These are phyloP conservation scores for Daedalea quercina DNA, from an alignment of 768 basidiomycete species.

Conservation along the genomic window DNA sequence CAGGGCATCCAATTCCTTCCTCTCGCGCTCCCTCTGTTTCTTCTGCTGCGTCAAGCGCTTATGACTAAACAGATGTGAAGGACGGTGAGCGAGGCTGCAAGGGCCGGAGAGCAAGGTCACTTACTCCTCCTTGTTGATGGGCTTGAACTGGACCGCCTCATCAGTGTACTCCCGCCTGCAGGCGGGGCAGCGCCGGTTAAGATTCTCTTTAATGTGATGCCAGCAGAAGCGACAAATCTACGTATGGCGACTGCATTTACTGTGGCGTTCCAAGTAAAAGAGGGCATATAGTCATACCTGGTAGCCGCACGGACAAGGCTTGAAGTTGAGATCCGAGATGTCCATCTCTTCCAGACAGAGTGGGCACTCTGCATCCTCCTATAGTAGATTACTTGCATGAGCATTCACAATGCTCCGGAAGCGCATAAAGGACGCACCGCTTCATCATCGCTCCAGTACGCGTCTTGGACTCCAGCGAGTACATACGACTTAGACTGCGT, in stretches of 20 bases:
- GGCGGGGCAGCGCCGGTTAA: slow-evolving; percentile 95
- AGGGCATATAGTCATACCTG: slow-evolving; percentile 49
- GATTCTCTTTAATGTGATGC: slow-evolving; percentile 95
- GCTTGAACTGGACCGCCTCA: slow-evolving; percentile 90
- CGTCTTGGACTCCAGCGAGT: slow-evolving; percentile 87
- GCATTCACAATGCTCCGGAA: neutral
- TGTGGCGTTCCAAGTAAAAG: neutral
- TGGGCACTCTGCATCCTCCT: slow-evolving; percentile 98
- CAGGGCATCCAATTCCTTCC: slow-evolving; percentile 87
- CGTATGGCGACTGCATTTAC: neutral
- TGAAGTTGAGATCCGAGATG: slow-evolving; percentile 97
- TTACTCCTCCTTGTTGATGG: slow-evolving; percentile 92
- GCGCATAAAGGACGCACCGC: slow-evolving; percentile 41
- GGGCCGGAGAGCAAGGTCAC: slow-evolving; percentile 25
- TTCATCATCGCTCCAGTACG: slow-evolving; percentile 95
- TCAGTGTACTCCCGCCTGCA: slow-evolving; percentile 92
- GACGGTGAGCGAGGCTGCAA: slow-evolving; percentile 3
- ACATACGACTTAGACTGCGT: slow-evolving; percentile 82
- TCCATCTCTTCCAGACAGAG: slow-evolving; percentile 99
- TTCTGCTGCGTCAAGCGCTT: slow-evolving; percentile 94
- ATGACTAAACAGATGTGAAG: slow-evolving; percentile 46
- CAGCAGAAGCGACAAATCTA: slow-evolving; percentile 99
- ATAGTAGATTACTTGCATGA: neutral
- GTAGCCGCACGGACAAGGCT: slow-evolving; percentile 97
- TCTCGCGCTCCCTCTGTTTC: slow-evolving; percentile 89